phyloP scores from a whole-genome alignment of 192 early-diverging fungal genomes.

The Linnemannia hyalina region DNA sequence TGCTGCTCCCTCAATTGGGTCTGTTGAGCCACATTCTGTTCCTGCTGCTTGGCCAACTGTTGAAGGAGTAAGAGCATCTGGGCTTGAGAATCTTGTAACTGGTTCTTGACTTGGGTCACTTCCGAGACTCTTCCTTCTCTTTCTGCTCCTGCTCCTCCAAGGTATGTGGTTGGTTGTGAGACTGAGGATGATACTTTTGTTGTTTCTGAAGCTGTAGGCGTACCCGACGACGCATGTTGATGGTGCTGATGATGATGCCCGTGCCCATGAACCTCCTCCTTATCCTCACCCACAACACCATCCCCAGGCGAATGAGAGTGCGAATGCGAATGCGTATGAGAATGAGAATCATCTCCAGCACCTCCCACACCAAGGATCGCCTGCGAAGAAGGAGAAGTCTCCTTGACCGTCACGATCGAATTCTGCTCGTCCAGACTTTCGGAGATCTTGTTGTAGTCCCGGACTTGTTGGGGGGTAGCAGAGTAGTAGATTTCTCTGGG shows the following conservation, averaged over 20 bases:
- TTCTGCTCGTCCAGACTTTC: background rate
- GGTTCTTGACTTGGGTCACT: background rate
- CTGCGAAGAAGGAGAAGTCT: background rate
- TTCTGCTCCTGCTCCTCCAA: background rate
- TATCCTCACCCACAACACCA: background rate
- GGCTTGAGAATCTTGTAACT: background rate
- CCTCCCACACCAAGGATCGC: background rate
- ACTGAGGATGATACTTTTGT: background rate
- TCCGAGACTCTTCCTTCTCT: background rate
- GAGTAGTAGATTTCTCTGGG: conserved; percentile 30
- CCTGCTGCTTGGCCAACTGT: background rate
- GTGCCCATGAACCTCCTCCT: background rate
- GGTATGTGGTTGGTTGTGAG: background rate
- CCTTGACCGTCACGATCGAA: background rate
- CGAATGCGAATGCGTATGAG: background rate
- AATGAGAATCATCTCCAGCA: background rate
- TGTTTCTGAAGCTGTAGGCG: background rate
- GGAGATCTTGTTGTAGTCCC: conserved; percentile 13
- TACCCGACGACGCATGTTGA: background rate
- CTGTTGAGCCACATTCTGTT: background rate
- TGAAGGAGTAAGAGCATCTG: background rate
- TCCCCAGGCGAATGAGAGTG: background rate
- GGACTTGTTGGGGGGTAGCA: conserved; percentile 12
- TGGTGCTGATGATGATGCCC: too few species aligned
- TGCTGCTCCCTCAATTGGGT: background rate